A percentile compares a stretch with the other conserved stretches of the same genome.
Conservation (phyloP, 208 protist species). For the Trypanosomatidae sp. region DNA sequence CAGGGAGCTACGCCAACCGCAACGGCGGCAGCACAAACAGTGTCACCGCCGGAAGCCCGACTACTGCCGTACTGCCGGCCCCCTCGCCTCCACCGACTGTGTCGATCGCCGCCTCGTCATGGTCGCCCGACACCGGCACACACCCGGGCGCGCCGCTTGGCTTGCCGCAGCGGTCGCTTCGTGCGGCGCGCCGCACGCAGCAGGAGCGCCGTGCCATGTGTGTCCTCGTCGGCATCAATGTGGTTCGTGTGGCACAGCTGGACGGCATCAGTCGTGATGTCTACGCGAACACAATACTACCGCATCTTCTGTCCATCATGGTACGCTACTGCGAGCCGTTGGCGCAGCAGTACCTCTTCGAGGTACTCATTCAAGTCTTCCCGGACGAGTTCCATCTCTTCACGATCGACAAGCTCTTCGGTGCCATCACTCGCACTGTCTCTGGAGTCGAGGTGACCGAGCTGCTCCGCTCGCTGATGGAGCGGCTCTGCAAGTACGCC, state of each 20-base stretch:
- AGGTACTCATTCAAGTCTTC: conserved; percentile 98
- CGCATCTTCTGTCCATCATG: conserved; percentile 89
- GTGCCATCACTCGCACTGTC: conserved; percentile 58
- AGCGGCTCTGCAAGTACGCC: conserved; percentile 87
- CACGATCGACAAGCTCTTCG: conserved; percentile 91
- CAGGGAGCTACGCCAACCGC: conserved; percentile 62
- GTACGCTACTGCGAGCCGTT: conserved; percentile 96
- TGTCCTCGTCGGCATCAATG: conserved; percentile 97
- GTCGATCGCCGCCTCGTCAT: not conserved
- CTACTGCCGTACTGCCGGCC: not conserved
- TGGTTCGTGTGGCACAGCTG: conserved; percentile 95
- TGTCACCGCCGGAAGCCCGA: not conserved
- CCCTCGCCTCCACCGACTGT: not conserved
- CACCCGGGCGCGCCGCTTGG: conserved; percentile 3
- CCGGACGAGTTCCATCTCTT: conserved; percentile 98
- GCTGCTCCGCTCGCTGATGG: conserved; percentile 87
- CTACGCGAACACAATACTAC: conserved; percentile 90
- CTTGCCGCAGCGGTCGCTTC: conserved; percentile 35
- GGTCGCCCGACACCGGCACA: not conserved
- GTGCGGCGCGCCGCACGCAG: conserved; percentile 58
- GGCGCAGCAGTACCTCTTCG: conserved; percentile 98
- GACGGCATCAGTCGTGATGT: conserved; percentile 93
- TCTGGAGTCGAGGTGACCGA: conserved; percentile 90
- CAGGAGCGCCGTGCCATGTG: conserved; percentile 95
- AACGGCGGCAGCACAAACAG: conserved; percentile 29